These are phyloP conservation scores for Penicillium lividum DNA, from an alignment of 495 filamentous ascomycete species.

Conservation along the genomic window DNA sequence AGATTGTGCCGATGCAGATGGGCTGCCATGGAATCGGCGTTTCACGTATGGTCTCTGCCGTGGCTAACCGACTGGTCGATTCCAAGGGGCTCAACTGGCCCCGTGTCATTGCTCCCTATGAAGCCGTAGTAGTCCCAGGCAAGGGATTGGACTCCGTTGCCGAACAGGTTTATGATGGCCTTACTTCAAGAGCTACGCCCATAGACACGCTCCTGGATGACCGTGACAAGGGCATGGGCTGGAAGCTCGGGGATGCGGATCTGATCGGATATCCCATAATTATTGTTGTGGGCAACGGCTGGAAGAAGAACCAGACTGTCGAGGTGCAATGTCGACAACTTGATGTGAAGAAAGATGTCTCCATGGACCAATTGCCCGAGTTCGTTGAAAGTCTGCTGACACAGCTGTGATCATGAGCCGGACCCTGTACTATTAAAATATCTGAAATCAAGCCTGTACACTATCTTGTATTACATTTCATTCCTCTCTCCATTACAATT, in stretches of 20 bases:
- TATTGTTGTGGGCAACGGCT: slow-evolving; percentile 72
- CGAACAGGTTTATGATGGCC: slow-evolving; percentile 60
- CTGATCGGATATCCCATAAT: slow-evolving; percentile 85
- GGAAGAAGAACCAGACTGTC: slow-evolving; percentile 60
- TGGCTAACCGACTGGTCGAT: slow-evolving; percentile 73
- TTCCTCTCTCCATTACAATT: background rate
- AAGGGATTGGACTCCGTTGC: slow-evolving; percentile 48
- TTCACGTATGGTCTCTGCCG: slow-evolving; percentile 84
- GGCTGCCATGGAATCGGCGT: slow-evolving; percentile 96
- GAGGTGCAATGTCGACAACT: slow-evolving; percentile 80
- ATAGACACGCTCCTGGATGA: slow-evolving; percentile 78
- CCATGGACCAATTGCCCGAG: slow-evolving; percentile 34
- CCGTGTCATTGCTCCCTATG: slow-evolving; percentile 78
- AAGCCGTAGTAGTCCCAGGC: slow-evolving; percentile 67
- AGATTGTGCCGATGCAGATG: slow-evolving; percentile 72
- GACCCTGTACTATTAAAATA: background rate
- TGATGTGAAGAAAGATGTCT: slow-evolving; percentile 48
- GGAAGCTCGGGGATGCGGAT: slow-evolving; percentile 89
- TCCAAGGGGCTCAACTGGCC: slow-evolving; percentile 86
- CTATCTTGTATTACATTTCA: slow-evolving; percentile 6
- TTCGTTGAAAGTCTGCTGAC: slow-evolving; percentile 46
- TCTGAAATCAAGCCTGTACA: background rate
- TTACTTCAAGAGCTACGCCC: slow-evolving; percentile 29
- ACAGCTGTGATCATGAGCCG: slow-evolving; percentile 32
- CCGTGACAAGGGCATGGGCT: slow-evolving; percentile 65